Percentiles rank a stretch among this genome's conserved stretches.
Evolutionary conservation across 1,284 basidiomycete species (phyloP).

Genomic region (Heterobasidion annosum): DNA sequence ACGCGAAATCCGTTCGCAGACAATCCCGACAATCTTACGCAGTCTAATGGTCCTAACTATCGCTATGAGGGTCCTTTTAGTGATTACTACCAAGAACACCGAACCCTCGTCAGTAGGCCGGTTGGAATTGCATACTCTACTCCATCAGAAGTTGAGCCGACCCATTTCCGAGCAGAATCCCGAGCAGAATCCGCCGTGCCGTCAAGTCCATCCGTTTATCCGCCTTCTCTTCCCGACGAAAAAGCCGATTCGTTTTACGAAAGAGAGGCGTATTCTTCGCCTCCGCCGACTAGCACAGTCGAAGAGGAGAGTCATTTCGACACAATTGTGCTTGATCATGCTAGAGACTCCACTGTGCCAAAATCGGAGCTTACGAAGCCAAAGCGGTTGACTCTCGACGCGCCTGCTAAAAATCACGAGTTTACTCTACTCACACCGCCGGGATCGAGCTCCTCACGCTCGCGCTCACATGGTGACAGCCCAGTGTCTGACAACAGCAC

Average conservation of each 20-base stretch:
- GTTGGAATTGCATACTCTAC: neutral
- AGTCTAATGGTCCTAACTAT: neutral
- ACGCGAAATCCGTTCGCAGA: neutral
- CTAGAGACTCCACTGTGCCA: neutral
- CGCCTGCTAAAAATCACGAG: slow-evolving; percentile 8
- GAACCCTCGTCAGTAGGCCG: neutral
- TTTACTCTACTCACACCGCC: slow-evolving; percentile 30
- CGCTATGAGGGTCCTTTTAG: slow-evolving; percentile 14
- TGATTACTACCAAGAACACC: slow-evolving; percentile 9
- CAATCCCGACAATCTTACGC: neutral
- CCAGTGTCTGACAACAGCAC: neutral
- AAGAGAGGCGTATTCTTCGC: slow-evolving; percentile 8
- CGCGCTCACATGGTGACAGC: slow-evolving; percentile 8
- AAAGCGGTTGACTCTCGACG: neutral
- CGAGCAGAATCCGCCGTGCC: slow-evolving; percentile 14
- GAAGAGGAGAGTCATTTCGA: slow-evolving; percentile 13
- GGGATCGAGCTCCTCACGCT: slow-evolving; percentile 26
- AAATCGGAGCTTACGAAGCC: neutral
- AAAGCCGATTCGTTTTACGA: slow-evolving; percentile 21
- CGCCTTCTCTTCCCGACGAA: slow-evolving; percentile 34
- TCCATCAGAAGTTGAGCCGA: neutral
- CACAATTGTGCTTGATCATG: neutral
- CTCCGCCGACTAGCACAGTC: slow-evolving; percentile 24
- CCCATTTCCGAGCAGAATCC: neutral
- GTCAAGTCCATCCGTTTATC: slow-evolving; percentile 55